Base-by-base conservation (phyloP, 2,329 filamentous ascomycete genomes). In the Cercospora janseana region DNA sequence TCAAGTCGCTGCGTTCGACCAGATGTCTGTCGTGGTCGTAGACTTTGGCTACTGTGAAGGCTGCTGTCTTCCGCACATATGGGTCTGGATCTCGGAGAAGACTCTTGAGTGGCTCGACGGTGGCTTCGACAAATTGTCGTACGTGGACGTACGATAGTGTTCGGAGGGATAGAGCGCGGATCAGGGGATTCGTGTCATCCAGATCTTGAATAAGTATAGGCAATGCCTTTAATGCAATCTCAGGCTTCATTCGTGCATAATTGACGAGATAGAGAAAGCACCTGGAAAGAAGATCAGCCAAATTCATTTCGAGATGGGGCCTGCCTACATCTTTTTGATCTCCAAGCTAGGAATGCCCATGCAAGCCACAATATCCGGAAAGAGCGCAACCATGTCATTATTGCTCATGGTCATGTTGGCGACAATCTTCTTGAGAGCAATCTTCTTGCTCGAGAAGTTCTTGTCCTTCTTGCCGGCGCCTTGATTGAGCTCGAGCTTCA, bases 401-500 rank as follows among this genome's bases (percentile, higher is more conserved):
- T 98, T 98, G 81, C 92, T 97, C 93, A 98, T 98, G 59, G 93
- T 98, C 93, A 98, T 98, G 70, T 98, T 98, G 69, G 93, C 93
- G 63, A 98, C 93, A 62, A 98, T 97, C 79, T 96, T 96, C 80
- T 98, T 98, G 57, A 98, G 79, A 8, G 93, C 91, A 67, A 96
- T 94, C 81, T 97, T 97, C 79, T 97, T 98, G 60, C 83, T 83
- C 35, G 86, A 81, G 73, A 89, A 86, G 74, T 94, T 95, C 80
- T 96, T 97, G 76, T 98, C 93, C 77, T 97, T 98, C 78, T 95
- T 96, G 60, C 88, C 86, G 68, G 90, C 90, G 72, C 85, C 88
- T 29, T 52, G 54, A 29, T 63, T 61, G 68, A 98, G 82, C 77
- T 98, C 93, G 69, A 87, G 82, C 70, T 93, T 89, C 68, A 98